Percentiles rank a stretch among this genome's conserved stretches.
These are phyloP conservation scores for Penicillium sp. DNA, from an alignment of 2,329 filamentous ascomycete species.

Conservation along the genomic window DNA sequence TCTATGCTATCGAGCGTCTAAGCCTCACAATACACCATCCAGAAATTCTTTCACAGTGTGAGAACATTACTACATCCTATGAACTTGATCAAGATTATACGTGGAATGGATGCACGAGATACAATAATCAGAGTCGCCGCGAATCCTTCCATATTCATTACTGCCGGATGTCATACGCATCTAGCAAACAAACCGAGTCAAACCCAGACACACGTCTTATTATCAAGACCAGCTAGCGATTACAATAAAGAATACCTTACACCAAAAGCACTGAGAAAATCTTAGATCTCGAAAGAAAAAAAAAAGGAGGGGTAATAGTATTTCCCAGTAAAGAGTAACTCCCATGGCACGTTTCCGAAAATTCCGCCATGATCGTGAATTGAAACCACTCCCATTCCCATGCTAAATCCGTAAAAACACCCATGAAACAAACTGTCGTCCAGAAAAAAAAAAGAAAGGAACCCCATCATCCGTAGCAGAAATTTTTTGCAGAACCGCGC, in stretches of 20 bases:
- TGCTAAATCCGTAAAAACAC: constrained; percentile 1
- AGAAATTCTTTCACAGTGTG: no score
- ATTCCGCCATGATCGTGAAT: constrained; percentile 9
- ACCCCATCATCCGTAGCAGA: not conserved
- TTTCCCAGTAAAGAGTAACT: constrained; percentile 12
- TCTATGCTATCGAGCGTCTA: not conserved
- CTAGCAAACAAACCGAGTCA: not conserved
- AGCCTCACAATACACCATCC: no score
- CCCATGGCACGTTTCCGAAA: constrained; percentile 16
- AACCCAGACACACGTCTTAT: not conserved
- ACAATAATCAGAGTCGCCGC: not conserved
- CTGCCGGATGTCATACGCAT: not conserved
- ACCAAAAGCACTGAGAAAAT: not conserved
- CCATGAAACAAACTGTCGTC: not conserved
- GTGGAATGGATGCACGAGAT: no score
- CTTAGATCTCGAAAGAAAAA: not conserved
- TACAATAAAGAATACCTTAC: not conserved
- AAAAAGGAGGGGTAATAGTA: not conserved
- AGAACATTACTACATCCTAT: no score
- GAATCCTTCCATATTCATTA: not conserved
- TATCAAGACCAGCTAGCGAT: not conserved
- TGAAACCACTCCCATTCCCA: constrained; percentile 5
- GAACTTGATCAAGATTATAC: not conserved
- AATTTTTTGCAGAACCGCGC: not conserved
- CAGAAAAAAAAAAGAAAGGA: not conserved